Conservation (phyloP, 768 basidiomycete genomes). For the Lactarius pseudohatsudake region DNA sequence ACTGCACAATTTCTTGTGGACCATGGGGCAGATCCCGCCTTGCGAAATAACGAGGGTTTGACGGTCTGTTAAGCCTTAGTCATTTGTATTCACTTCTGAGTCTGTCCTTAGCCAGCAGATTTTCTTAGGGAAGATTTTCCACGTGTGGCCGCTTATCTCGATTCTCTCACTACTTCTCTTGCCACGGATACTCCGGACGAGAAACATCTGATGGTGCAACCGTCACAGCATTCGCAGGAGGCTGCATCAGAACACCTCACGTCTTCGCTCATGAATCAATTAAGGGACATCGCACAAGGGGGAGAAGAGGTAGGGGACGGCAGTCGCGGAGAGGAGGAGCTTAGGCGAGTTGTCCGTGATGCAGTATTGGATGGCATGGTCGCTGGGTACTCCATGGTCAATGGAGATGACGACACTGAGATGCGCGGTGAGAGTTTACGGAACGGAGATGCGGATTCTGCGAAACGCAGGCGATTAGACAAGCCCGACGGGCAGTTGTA, state of each 20-base stretch:
- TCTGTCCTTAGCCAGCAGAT: slow-evolving; percentile 56
- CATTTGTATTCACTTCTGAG: neutral
- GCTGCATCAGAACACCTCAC: slow-evolving; percentile 69
- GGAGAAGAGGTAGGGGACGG: slow-evolving; percentile 57
- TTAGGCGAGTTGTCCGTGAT: slow-evolving; percentile 58
- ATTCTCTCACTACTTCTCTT: slow-evolving; percentile 36
- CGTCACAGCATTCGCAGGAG: slow-evolving; percentile 70
- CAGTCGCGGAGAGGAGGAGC: slow-evolving; percentile 54
- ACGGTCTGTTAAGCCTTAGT: slow-evolving; percentile 52
- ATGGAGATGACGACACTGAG: slow-evolving; percentile 27
- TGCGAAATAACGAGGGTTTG: slow-evolving; percentile 68
- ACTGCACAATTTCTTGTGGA: slow-evolving; percentile 78
- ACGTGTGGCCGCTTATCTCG: slow-evolving; percentile 61
- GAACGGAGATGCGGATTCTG: slow-evolving; percentile 1
- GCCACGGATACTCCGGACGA: slow-evolving; percentile 30
- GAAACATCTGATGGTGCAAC: slow-evolving; percentile 32
- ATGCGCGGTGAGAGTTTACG: neutral
- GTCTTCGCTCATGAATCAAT: slow-evolving; percentile 59
- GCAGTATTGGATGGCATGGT: slow-evolving; percentile 67
- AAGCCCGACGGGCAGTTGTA: slow-evolving; percentile 8
- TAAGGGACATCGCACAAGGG: slow-evolving; percentile 65
- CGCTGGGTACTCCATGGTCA: slow-evolving; percentile 57
- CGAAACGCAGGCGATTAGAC: slow-evolving; percentile 25
- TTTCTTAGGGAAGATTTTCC: slow-evolving; percentile 72
- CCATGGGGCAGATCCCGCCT: slow-evolving; percentile 66